Percentiles rank a stretch among this genome's conserved stretches.
These are phyloP conservation scores for Polyplosphaeria fusca DNA, from an alignment of 495 filamentous ascomycete genomes.

Conservation along the genomic window DNA sequence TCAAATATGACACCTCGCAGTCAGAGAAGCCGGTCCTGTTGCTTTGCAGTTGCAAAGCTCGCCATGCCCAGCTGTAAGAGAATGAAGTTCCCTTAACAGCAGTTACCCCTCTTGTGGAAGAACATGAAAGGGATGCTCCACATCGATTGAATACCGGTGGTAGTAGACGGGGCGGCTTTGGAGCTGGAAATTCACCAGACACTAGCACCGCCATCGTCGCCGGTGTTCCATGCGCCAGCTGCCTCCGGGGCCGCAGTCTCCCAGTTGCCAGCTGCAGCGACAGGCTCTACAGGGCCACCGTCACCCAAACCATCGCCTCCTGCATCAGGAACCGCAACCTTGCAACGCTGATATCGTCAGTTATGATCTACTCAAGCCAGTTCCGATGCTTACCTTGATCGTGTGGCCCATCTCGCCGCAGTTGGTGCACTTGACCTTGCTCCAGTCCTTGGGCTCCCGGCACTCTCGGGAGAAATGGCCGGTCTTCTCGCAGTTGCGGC, in stretches of 20 bases:
- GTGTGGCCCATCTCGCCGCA: conserved; percentile 57
- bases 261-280: not conserved
- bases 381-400: not conserved
- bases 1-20: no score
- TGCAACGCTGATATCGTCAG: not conserved
- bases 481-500: conserved; percentile 67
- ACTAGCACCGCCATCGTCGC: no score
- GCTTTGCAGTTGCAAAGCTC: no score
- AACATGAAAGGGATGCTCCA: no score
- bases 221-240: not conserved
- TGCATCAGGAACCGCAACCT: not conserved
- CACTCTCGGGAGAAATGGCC: conserved; percentile 76
- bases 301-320: not conserved
- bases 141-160: no score
- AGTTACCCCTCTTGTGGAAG: no score
- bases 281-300: not conserved
- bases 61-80: no score
- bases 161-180: no score
- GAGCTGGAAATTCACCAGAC: no score
- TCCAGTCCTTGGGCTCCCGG: conserved; percentile 70
- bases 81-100: no score
- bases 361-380: not conserved
- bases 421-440: conserved; percentile 69
- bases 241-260: not conserved
- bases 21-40: no score